Evolutionary conservation across 768 basidiomycete genomes (phyloP), one percentile per base, ranked within the genome.

Genomic region (Lentinula sp.): DNA sequence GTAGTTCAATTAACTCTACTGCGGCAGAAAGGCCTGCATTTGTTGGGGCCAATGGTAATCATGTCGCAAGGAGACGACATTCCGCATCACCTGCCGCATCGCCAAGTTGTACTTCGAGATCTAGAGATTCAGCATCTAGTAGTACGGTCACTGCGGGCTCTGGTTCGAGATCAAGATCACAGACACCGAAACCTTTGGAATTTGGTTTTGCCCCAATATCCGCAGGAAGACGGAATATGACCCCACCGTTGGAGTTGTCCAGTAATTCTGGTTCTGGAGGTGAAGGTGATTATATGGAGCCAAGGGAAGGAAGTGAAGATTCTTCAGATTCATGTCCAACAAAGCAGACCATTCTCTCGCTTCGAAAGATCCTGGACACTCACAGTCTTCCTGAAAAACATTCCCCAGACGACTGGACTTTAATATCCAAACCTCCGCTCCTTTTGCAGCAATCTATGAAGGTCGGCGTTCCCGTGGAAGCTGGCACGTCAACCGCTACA

Each of bases 401-500:
- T 3, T 46, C 63, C 13, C 55, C 63, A 4, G 45, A 59, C 15
- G 55, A 56, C 11, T 56, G 55, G 55, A 56, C 55, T 16, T 16
- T 56, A 18, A 56, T 56, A 18, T 56, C 55, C 11, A 56, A 56
- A 42, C 55, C 55, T 43, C 55, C 55, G 4, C 23, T 28, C 5
- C 55, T 56, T 5, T n/a, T 56, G 8, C 55, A 43, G 39, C 55
- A 56, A 32, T 43, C 55, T 28, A 9, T 35, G 21, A 56, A 34
- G 55, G 40, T 43, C n/a, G 40, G 55, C 23, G 15, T 32, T 16
- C 55, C 55, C 1, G 75, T 87, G 5, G 73, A 78, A 23, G 77
- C 81, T 4, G 78, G 82, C n/a, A 87, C 87, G 4, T 89, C 87
- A 3, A 88, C 77, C 4, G 86, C 91, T 1, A 93, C 91, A 1